These are phyloP conservation scores for Plasmodium yoelii DNA, from an alignment of 169 alveolate genomes.

Conservation along the genomic window DNA sequence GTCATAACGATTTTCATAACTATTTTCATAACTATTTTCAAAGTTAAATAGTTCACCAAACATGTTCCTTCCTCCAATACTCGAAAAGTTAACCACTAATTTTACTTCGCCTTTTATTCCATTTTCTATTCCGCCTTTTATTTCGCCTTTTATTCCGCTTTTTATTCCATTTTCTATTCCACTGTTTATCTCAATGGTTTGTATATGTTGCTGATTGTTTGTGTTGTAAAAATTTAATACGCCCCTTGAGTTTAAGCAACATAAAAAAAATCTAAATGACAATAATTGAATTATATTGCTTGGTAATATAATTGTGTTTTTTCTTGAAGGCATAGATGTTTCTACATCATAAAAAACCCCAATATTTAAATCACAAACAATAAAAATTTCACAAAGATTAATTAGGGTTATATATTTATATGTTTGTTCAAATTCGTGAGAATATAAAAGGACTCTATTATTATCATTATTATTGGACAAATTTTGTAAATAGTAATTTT, in stretches of 20 bases:
- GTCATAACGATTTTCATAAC: too few species aligned
- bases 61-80: not conserved
- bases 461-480: slow-evolving; percentile 2
- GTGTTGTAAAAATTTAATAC: slow-evolving; percentile 26
- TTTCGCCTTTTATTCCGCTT: too few species aligned
- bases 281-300: not conserved
- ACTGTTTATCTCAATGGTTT: slow-evolving; percentile 10
- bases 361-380: slow-evolving; percentile 62
- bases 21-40: slow-evolving; percentile 2
- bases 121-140: too few species aligned
- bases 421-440: slow-evolving; percentile 59
- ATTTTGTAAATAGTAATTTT: slow-evolving; percentile 27
- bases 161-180: too few species aligned
- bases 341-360: slow-evolving; percentile 65
- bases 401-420: slow-evolving; percentile 51
- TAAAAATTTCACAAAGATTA: slow-evolving; percentile 46
- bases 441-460: slow-evolving; percentile 31
- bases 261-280: slow-evolving; percentile 43
- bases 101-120: too few species aligned
- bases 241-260: slow-evolving; percentile 22
- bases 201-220: slow-evolving; percentile 64
- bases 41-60: not conserved
- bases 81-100: not conserved
- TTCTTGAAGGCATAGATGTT: slow-evolving; percentile 67
- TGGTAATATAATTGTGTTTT: slow-evolving; percentile 30